These are phyloP conservation scores for Styphnolobium japonicum DNA, from an alignment of 306 rosid species.

Conservation along the genomic window DNA sequence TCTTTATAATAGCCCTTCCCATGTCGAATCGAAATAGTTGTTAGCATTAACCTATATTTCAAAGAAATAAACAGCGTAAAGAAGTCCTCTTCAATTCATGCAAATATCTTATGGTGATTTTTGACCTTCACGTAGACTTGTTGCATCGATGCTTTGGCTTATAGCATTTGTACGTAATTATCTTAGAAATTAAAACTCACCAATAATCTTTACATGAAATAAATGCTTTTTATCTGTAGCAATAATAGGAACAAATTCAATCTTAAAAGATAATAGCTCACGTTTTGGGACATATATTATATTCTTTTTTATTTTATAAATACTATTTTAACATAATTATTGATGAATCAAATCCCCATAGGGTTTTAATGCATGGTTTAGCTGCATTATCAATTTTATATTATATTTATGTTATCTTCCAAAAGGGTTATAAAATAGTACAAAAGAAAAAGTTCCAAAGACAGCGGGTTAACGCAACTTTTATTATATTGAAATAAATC, in stretches of 20 bases:
- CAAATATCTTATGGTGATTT: constrained; percentile 11
- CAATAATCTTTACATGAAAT: not conserved
- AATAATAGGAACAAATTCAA: too few species aligned
- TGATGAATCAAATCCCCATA: too few species aligned
- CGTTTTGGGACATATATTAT: too few species aligned
- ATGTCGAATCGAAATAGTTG: constrained; percentile 1
- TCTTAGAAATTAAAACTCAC: not conserved
- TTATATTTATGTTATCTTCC: not conserved
- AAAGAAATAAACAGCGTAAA: not conserved
- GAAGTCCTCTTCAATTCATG: not conserved
- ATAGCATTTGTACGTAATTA: too few species aligned
- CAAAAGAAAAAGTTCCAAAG: not conserved
- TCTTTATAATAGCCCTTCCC: not conserved
- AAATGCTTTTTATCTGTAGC: not conserved
- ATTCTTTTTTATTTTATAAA: too few species aligned
- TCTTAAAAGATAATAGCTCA: too few species aligned
- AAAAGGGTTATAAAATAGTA: not conserved
- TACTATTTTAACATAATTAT: too few species aligned
- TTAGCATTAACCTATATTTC: not conserved
- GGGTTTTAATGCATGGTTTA: not conserved
- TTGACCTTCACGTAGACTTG: not conserved
- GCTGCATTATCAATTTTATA: not conserved
- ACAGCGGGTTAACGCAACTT: not conserved
- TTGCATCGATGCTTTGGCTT: not conserved
- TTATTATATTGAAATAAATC: not conserved